Evolutionary conservation across 495 filamentous ascomycete genomes (phyloP).

Genomic region (Aspergillus kassunensis): DNA sequence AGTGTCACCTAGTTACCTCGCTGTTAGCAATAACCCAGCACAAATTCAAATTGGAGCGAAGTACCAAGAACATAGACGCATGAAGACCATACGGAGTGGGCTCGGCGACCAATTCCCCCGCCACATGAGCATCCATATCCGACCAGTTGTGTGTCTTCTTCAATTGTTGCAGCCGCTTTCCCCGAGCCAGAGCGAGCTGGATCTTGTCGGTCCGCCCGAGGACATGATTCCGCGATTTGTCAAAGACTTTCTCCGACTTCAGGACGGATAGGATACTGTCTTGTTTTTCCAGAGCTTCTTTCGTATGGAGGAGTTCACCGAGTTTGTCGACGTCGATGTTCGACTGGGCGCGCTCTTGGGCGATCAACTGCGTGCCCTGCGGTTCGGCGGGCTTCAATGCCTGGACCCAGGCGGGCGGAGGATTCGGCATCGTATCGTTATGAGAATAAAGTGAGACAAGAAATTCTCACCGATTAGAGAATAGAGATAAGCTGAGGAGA

Average conservation of each 20-base stretch:
- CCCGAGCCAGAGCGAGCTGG: constrained; percentile 56
- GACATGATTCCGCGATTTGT: constrained; percentile 67
- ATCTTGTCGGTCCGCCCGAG: constrained; percentile 61
- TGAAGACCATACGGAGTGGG: constrained; percentile 66
- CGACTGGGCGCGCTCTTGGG: constrained; percentile 56
- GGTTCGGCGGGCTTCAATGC: constrained; percentile 57
- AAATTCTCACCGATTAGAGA: neutral
- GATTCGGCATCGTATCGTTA: constrained; percentile 12
- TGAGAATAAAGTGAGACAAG: constrained; percentile 25
- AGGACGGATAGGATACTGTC: constrained; percentile 51
- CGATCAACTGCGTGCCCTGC: constrained; percentile 57
- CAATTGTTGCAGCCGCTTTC: constrained; percentile 63
- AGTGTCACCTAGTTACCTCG: constrained; percentile 57
- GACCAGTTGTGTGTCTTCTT: constrained; percentile 59
- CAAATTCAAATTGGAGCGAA: neutral
- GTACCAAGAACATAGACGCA: constrained; percentile 61
- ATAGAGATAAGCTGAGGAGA: constrained; percentile 5
- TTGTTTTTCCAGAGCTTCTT: constrained; percentile 51
- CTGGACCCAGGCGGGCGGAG: constrained; percentile 60
- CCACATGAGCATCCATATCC: constrained; percentile 55
- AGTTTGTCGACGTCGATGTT: constrained; percentile 55
- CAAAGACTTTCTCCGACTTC: constrained; percentile 58
- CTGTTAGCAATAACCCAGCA: neutral
- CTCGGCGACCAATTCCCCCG: constrained; percentile 61
- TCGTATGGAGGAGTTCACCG: constrained; percentile 58